A percentile compares a stretch with the other conserved stretches of the same genome.
These are phyloP conservation scores for Geum urbanum DNA, from an alignment of 306 rosid species.

Conservation along the genomic window DNA sequence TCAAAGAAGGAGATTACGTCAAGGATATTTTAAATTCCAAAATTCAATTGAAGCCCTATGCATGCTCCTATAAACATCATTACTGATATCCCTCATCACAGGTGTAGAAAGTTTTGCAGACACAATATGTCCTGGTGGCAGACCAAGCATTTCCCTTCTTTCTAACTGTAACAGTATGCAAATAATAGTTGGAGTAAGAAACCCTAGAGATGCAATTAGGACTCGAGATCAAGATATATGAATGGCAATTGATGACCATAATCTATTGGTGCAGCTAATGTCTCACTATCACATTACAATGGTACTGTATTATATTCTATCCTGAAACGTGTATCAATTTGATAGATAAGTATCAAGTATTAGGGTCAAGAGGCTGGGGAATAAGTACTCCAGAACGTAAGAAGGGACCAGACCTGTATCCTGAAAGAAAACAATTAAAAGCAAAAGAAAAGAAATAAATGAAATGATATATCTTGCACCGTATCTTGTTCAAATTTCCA, in stretches of 20 bases:
- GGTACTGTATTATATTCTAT: not conserved
- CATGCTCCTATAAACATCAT: not conserved
- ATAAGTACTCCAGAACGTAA: not conserved
- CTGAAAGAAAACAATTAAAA: not conserved
- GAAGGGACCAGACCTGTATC: not conserved
- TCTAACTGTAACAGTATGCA: conserved; percentile 42
- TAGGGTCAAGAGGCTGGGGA: not conserved
- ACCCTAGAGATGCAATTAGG: not conserved
- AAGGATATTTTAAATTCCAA: not conserved
- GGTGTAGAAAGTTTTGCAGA: conserved; percentile 21
- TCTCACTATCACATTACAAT: not conserved
- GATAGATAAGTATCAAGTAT: not conserved
- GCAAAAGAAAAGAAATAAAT: not conserved
- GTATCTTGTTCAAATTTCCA: conserved; percentile 72
- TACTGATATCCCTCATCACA: conserved; percentile 12
- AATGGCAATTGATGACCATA: not conserved
- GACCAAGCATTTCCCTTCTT: conserved; percentile 44
- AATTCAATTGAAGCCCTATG: too few relatives aligned
- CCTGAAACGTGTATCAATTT: not conserved
- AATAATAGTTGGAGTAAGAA: not conserved
- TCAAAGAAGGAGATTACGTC: conserved; percentile 8
- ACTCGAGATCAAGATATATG: not conserved
- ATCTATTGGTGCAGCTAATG: not conserved
- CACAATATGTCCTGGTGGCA: conserved; percentile 30
- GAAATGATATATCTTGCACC: conserved; percentile 37